phyloP scores from a whole-genome alignment of 352 stramenopile genomes.

The Phytophthora citrophthora region DNA sequence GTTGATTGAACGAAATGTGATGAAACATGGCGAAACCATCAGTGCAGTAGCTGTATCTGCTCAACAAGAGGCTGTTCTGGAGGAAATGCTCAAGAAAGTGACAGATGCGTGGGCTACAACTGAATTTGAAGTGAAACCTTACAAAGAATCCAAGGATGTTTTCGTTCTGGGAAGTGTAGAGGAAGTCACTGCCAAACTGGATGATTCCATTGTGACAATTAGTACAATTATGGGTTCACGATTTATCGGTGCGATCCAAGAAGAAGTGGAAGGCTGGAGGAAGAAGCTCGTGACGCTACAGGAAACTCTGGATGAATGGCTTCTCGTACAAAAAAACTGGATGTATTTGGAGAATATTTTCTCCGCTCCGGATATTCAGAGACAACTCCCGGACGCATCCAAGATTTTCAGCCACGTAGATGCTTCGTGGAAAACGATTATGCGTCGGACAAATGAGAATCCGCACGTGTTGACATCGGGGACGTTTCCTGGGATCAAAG shows the following conservation, averaged over 20 bases:
- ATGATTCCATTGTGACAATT: slow-evolving; percentile 94
- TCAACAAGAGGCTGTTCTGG: slow-evolving; percentile 91
- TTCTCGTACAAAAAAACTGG: slow-evolving; percentile 90
- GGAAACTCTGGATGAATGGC: slow-evolving; percentile 89
- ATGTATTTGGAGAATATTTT: slow-evolving; percentile 92
- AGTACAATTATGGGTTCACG: slow-evolving; percentile 93
- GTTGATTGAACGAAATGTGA: slow-evolving; percentile 89
- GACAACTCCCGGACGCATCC: slow-evolving; percentile 89
- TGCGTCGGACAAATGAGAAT: slow-evolving; percentile 88
- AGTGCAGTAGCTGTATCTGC: slow-evolving; percentile 84
- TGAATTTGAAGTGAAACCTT: slow-evolving; percentile 93
- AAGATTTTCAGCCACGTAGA: slow-evolving; percentile 93
- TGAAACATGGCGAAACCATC: slow-evolving; percentile 88
- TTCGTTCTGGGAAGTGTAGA: slow-evolving; percentile 93
- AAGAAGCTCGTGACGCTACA: slow-evolving; percentile 85
- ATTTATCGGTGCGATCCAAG: slow-evolving; percentile 91
- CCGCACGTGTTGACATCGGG: slow-evolving; percentile 87
- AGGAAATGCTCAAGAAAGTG: slow-evolving; percentile 95
- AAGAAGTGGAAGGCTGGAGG: slow-evolving; percentile 90
- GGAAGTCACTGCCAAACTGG: slow-evolving; percentile 91
- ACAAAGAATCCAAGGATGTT: slow-evolving; percentile 94
- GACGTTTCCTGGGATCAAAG: slow-evolving; percentile 81
- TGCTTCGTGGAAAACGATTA: slow-evolving; percentile 92
- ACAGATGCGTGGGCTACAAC: slow-evolving; percentile 86
- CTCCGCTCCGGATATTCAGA: slow-evolving; percentile 90